These are phyloP conservation scores for Pichia cactophila DNA, from an alignment of 1,139 yeast genomes.

Conservation along the genomic window DNA sequence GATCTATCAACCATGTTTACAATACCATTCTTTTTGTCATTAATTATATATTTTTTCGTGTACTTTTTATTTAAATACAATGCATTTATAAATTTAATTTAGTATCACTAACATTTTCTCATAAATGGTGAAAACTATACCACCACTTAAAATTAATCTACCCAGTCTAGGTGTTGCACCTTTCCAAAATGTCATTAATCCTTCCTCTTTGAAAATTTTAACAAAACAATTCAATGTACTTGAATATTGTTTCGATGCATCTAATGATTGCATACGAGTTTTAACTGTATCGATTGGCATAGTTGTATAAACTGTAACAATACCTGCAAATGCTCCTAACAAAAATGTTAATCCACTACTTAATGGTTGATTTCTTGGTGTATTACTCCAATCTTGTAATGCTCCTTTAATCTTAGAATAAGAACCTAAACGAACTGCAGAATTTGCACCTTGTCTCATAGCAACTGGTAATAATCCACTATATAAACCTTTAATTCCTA, in stretches of 20 bases:
- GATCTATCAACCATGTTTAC: not conserved
- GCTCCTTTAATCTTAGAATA: constrained; percentile 81
- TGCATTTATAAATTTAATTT: constrained; percentile 15
- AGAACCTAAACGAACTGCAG: constrained; percentile 88
- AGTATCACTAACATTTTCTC: constrained; percentile 62
- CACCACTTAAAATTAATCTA: constrained; percentile 85
- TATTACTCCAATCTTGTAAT: constrained; percentile 63
- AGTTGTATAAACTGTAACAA: constrained; percentile 88
- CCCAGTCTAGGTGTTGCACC: constrained; percentile 98
- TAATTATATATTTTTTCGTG: too few relatives aligned
- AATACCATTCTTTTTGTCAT: not conserved
- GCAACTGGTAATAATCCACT: constrained; percentile 91
- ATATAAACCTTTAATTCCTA: constrained; percentile 78
- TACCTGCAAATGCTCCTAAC: constrained; percentile 90
- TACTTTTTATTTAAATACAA: not conserved
- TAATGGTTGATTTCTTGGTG: constrained; percentile 66
- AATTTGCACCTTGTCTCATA: constrained; percentile 91
- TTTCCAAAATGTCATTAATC: constrained; percentile 90
- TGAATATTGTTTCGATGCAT: constrained; percentile 61
- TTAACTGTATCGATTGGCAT: constrained; percentile 98
- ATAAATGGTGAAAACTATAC: constrained; percentile 90
- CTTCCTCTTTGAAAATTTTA: constrained; percentile 78
- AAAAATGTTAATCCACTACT: constrained; percentile 74
- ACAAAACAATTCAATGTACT: constrained; percentile 78
- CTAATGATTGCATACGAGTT: constrained; percentile 94